Evolutionary conservation across 2,329 filamentous ascomycete genomes (phyloP).

Genomic region (Dactylellina leptospora): DNA sequence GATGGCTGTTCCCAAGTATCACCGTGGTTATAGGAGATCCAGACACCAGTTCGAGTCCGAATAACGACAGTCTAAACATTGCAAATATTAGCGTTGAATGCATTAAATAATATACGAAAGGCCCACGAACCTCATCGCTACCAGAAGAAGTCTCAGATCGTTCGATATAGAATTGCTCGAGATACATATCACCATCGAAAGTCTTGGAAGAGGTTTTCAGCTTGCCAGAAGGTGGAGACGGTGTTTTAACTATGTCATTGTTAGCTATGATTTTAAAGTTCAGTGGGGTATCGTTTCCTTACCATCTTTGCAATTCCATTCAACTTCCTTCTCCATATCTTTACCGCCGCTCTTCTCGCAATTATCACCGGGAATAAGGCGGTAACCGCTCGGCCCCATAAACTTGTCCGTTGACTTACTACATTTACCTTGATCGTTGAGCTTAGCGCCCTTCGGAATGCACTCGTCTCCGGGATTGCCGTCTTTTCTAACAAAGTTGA

Average conservation of each 20-base stretch:
- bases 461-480: conserved; percentile 73
- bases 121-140: conserved; percentile 71
- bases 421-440: conserved; percentile 76
- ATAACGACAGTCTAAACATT: conserved; percentile 65
- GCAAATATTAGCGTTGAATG: neutral
- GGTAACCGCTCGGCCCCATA: conserved; percentile 86
- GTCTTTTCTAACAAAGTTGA: conserved; percentile 77
- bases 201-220: conserved; percentile 61
- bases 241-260: conserved; percentile 58
- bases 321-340: conserved; percentile 75
- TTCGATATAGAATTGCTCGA: conserved; percentile 79
- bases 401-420: conserved; percentile 76
- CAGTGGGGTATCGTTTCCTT: conserved; percentile 3
- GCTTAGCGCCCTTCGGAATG: conserved; percentile 63
- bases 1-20: conserved; percentile 76
- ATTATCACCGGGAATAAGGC: conserved; percentile 84
- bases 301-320: conserved; percentile 77
- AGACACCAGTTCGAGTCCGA: conserved; percentile 70
- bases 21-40: conserved; percentile 83
- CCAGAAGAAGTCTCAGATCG: conserved; percentile 71
- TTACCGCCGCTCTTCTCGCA: conserved; percentile 76
- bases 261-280: conserved; percentile 7
- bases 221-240: conserved; percentile 71
- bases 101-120: neutral
- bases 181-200: conserved; percentile 57